Conservation (phyloP, 2,329 filamentous ascomycete genomes). For the Amylocarpus encephaloides region DNA sequence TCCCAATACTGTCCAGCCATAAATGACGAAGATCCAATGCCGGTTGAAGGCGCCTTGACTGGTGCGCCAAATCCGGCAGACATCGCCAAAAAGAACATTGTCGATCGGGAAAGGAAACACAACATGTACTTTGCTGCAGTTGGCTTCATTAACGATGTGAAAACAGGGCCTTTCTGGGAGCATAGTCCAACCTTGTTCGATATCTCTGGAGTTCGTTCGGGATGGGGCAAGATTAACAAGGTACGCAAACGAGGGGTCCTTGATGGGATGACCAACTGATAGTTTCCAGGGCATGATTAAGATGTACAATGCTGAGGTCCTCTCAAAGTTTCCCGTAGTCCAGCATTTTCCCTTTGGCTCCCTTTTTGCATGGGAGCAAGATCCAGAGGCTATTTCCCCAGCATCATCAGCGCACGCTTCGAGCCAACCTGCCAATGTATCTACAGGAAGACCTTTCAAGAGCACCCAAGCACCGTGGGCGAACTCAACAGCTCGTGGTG, state of each 20-base stretch:
- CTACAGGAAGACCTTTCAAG: slow-evolving; percentile 18
- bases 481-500: slow-evolving; percentile 3
- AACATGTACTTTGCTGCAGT: slow-evolving; percentile 95
- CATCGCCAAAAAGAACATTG: slow-evolving; percentile 57
- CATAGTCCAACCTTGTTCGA: slow-evolving; percentile 93
- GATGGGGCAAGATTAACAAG: slow-evolving; percentile 99
- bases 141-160: slow-evolving; percentile 96
- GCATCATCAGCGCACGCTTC: slow-evolving; percentile 49
- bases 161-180: slow-evolving; percentile 93
- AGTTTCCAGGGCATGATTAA: slow-evolving; percentile 83
- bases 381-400: slow-evolving; percentile 51
- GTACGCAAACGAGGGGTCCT: slow-evolving; percentile 31
- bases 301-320: slow-evolving; percentile 96
- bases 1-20: slow-evolving; percentile 81
- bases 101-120: slow-evolving; percentile 56
- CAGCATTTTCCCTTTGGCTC: slow-evolving; percentile 87
- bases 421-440: slow-evolving; percentile 41
- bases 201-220: slow-evolving; percentile 80
- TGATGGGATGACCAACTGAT: slow-evolving; percentile 1
- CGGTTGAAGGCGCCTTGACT: slow-evolving; percentile 70
- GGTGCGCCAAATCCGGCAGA: slow-evolving; percentile 65
- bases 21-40: slow-evolving; percentile 54
- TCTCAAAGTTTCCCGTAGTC: slow-evolving; percentile 96
- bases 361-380: slow-evolving; percentile 69
- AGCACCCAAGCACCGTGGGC: slow-evolving; percentile 28